phyloP scores from a whole-genome alignment of 1,139 yeast genomes.

The Wickerhamiella pararugosa region DNA sequence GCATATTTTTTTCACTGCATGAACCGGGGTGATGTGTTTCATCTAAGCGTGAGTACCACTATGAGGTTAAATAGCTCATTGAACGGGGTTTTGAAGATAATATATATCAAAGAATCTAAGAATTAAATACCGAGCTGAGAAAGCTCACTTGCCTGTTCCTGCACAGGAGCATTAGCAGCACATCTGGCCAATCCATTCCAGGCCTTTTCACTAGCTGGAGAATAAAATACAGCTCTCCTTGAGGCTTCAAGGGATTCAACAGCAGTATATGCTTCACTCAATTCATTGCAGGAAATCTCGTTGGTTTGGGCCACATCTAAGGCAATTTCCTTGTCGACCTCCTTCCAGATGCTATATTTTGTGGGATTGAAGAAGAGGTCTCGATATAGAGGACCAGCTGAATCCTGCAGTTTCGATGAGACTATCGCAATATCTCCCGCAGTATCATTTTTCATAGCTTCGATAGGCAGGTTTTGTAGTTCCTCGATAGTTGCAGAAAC shows the following conservation, averaged over 20 bases:
- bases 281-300: constrained; percentile 34
- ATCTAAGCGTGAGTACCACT: too few species aligned
- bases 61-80: too few species aligned
- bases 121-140: too few species aligned
- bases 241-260: constrained; percentile 33
- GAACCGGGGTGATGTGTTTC: too few species aligned
- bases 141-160: too few species aligned
- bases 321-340: constrained; percentile 39
- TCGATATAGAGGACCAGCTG: constrained; percentile 41
- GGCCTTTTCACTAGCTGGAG: constrained; percentile 28
- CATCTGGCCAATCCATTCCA: constrained; percentile 12
- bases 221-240: constrained; percentile 43
- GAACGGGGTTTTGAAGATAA: too few species aligned
- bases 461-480: constrained; percentile 23
- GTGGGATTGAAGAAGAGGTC: constrained; percentile 63
- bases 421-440: constrained; percentile 37
- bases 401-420: constrained; percentile 34
- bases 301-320: constrained; percentile 34
- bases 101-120: too few species aligned
- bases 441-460: constrained; percentile 8
- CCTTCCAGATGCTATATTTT: constrained; percentile 52
- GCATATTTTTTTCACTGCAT: constrained; percentile 33
- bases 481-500: constrained; percentile 54
- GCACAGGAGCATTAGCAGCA: neutral
- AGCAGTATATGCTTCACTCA: constrained; percentile 37